phyloP scores from a whole-genome alignment of 23 red algal species.

The Gracilaria vermiculophylla region DNA sequence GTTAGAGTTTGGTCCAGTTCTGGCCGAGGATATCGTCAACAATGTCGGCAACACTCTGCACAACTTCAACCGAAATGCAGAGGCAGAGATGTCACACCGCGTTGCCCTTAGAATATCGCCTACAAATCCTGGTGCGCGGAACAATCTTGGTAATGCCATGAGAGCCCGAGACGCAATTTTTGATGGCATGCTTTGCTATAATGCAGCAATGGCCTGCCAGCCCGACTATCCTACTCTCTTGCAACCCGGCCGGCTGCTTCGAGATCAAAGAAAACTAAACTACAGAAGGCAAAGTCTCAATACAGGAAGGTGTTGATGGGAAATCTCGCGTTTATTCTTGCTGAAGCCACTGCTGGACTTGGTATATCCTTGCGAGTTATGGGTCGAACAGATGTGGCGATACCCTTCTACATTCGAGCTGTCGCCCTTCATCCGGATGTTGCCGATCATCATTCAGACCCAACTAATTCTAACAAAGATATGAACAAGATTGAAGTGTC shows the following conservation, averaged over 20 bases:
- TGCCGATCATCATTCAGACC: constrained; percentile 55
- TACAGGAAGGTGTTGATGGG: constrained; percentile 55
- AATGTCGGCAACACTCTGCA: constrained; percentile 55
- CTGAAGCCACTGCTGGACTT: constrained; percentile 61
- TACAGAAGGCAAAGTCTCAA: constrained; percentile 45
- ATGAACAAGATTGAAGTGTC: constrained; percentile 56
- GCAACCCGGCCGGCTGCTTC: constrained; percentile 57
- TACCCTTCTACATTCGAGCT: constrained; percentile 40
- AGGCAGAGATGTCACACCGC: constrained; percentile 61
- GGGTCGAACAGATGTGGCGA: constrained; percentile 62
- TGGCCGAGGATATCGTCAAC: constrained; percentile 54
- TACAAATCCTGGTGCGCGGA: constrained; percentile 51
- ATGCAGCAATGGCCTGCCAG: constrained; percentile 27
- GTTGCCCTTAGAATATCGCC: constrained; percentile 51
- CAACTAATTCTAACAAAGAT: constrained; percentile 72
- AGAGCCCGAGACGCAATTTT: constrained; percentile 39
- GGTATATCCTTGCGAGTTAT: constrained; percentile 62
- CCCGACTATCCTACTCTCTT: constrained; percentile 36
- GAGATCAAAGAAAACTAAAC: constrained; percentile 54
- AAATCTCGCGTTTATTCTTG: constrained; percentile 31
- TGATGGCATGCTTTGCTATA: constrained; percentile 57
- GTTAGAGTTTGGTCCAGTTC: constrained; percentile 19
- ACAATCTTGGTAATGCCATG: constrained; percentile 72
- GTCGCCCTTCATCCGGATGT: constrained; percentile 49
- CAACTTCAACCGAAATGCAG: constrained; percentile 5